Percentiles rank a stretch among this genome's conserved stretches.
Evolutionary conservation across 805 yeast genomes (phyloP).

Genomic region (Pichia nakasei): DNA sequence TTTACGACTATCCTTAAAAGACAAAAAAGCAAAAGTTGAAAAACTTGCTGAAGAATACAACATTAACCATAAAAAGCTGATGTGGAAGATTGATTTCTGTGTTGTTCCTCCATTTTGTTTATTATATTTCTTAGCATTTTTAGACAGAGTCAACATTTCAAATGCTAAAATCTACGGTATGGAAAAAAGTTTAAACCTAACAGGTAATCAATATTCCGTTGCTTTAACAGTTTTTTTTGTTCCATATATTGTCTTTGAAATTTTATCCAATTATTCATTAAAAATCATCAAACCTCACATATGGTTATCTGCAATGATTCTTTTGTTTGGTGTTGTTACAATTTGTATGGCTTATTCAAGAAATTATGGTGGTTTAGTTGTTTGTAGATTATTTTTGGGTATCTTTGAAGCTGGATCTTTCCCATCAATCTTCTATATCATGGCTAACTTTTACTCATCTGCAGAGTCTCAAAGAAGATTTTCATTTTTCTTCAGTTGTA

Average conservation of each 20-base stretch:
- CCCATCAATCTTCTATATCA: conserved; percentile 66
- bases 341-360: conserved; percentile 58
- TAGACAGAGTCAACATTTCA: conserved; percentile 76
- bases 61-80: conserved; percentile 45
- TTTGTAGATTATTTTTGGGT: conserved; percentile 59
- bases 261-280: conserved; percentile 54
- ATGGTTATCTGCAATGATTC: conserved; percentile 53
- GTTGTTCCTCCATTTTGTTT: conserved; percentile 72
- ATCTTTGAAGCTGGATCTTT: conserved; percentile 63
- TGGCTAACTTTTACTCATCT: conserved; percentile 57
- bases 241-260: conserved; percentile 58
- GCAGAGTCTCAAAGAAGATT: conserved; percentile 62
- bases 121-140: conserved; percentile 64
- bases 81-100: conserved; percentile 58
- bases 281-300: conserved; percentile 53
- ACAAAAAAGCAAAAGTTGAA: conserved; percentile 22
- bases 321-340: conserved; percentile 54
- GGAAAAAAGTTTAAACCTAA: conserved; percentile 42
- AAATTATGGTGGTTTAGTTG: conserved; percentile 49
- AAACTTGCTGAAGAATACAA: conserved; percentile 36
- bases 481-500: conserved; percentile 59
- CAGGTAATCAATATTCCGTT: conserved; percentile 51
- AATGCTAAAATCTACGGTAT: conserved; percentile 73
- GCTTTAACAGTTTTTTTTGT: conserved; percentile 65
- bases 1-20: conserved; percentile 15